Evolutionary conservation across 164 flowering plant species (phyloP), one percentile per base, ranked within the genome.

Genomic region (Macadamia integrifolia): DNA sequence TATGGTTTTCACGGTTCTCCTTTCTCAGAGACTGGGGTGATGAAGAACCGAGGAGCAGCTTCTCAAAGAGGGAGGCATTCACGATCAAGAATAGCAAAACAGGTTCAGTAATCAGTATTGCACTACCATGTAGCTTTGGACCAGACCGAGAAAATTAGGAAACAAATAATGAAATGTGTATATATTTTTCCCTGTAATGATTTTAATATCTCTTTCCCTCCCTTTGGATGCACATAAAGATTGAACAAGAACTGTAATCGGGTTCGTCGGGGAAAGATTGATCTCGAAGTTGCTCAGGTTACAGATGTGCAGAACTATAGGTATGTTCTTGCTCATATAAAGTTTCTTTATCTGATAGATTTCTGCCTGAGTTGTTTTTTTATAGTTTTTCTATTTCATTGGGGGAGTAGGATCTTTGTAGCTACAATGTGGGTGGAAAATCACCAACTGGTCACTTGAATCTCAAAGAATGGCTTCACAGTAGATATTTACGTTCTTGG

Each of bases 381-480:
- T 18, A 28, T 40, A 62, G 44, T 18, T 55, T 6, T 76, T 65
- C 64, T 56, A 35, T 12, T 15, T 67, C 49, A 42, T 29, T 58
- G 62, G 66, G 72, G 23, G 43, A 61, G 35, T 68, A 95, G 99
- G 83, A 77, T 95, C 55, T 91, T 91, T 81, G 94, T 84, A 64
- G 96, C 98, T 56, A 95, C 99, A 95, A 95, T 84, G 98, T 95
- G 48, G 98, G 93, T 59, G 99, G 98, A 71, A 95, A 91, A 77
- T 23, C 23, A 23, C 23, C 23, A 23, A 23, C 23, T 23, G 23
- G 23, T 23, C 23, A 23, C 23, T 23, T 88, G 72, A 87, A 71
- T 74, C 86, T 95, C 46, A 94, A 89, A 76, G 99, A 92, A 69
- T 95, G 99, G 99, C 96, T 95, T 64, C 96, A 89, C 70, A 72